A percentile compares a stretch with the other conserved stretches of the same genome.
phyloP scores from a whole-genome alignment of 163 green algal genomes.

The Chloromonas sp. region DNA sequence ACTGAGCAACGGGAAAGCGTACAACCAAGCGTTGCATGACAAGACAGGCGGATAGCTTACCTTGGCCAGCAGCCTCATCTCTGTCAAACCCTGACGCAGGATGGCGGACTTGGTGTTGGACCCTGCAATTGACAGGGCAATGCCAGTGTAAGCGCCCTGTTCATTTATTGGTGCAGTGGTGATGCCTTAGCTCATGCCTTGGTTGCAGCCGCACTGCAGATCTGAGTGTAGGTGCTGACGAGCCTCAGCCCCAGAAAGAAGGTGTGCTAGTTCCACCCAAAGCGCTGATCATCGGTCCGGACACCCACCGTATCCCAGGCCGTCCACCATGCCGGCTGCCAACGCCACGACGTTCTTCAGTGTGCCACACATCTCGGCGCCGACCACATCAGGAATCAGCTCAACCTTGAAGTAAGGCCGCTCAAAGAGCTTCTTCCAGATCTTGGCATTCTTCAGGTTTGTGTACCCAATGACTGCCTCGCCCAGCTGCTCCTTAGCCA shows the following conservation, averaged over 20 bases:
- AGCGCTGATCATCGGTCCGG: no score
- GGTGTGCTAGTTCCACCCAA: no score
- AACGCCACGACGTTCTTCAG: slow-evolving; percentile 83
- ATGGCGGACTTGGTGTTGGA: slow-evolving; percentile 70
- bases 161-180: not conserved
- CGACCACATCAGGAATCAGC: slow-evolving; percentile 53
- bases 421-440: slow-evolving; percentile 64
- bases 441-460: slow-evolving; percentile 39
- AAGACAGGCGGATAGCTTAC: not conserved
- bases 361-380: slow-evolving; percentile 76
- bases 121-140: not conserved
- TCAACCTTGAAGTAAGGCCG: slow-evolving; percentile 58
- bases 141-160: no score
- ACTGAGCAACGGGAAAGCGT: no score
- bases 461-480: slow-evolving; percentile 53
- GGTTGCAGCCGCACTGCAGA: not conserved
- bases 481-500: slow-evolving; percentile 22
- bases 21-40: not conserved
- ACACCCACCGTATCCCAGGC: slow-evolving; percentile 40
- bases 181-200: not conserved
- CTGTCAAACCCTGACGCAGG: slow-evolving; percentile 58
- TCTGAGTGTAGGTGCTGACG: no score
- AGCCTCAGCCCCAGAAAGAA: no score
- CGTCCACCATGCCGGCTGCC: slow-evolving; percentile 66
- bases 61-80: slow-evolving; percentile 62